These are phyloP conservation scores for Cladorrhinum sp. DNA, from an alignment of 2,329 filamentous ascomycete species.

Conservation along the genomic window DNA sequence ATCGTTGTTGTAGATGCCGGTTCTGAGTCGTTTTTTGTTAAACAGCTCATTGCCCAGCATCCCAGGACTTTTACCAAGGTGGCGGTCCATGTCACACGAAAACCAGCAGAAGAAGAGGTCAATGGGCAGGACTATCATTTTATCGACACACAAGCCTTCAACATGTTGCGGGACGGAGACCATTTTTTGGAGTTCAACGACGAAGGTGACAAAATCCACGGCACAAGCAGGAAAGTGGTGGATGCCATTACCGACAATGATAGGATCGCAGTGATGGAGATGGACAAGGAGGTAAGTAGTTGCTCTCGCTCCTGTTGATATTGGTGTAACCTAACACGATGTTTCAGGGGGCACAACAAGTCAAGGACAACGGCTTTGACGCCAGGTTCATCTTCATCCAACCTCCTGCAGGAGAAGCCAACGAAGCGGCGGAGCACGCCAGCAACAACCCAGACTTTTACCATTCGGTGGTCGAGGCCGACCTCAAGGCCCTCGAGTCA, in stretches of 20 bases:
- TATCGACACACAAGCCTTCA: slow-evolving; percentile 54
- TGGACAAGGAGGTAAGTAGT: slow-evolving; percentile 50
- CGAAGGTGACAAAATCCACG: slow-evolving; percentile 50
- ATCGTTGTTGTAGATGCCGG: slow-evolving; percentile 67
- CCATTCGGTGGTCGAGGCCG: slow-evolving; percentile 45
- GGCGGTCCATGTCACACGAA: slow-evolving; percentile 53
- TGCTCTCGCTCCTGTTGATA: not conserved
- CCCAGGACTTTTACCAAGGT: slow-evolving; percentile 63
- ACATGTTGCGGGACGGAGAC: slow-evolving; percentile 57
- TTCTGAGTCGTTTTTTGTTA: slow-evolving; percentile 60
- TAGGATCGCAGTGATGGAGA: slow-evolving; percentile 58
- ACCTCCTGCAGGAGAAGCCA: slow-evolving; percentile 40
- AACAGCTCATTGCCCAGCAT: slow-evolving; percentile 60
- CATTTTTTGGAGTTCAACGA: slow-evolving; percentile 56
- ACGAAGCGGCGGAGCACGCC: slow-evolving; percentile 43
- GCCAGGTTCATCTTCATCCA: slow-evolving; percentile 55
- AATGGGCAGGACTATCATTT: slow-evolving; percentile 54
- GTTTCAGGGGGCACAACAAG: slow-evolving; percentile 52
- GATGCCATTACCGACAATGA: slow-evolving; percentile 51
- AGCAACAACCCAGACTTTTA: slow-evolving; percentile 43
- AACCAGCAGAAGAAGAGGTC: slow-evolving; percentile 48
- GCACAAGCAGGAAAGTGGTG: slow-evolving; percentile 53
- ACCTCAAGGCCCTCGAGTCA: slow-evolving; percentile 13
- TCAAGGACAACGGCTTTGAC: slow-evolving; percentile 54
- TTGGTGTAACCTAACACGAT: not conserved